Conservation (phyloP, 768 basidiomycete genomes). For the Sarcodon aspratus region DNA sequence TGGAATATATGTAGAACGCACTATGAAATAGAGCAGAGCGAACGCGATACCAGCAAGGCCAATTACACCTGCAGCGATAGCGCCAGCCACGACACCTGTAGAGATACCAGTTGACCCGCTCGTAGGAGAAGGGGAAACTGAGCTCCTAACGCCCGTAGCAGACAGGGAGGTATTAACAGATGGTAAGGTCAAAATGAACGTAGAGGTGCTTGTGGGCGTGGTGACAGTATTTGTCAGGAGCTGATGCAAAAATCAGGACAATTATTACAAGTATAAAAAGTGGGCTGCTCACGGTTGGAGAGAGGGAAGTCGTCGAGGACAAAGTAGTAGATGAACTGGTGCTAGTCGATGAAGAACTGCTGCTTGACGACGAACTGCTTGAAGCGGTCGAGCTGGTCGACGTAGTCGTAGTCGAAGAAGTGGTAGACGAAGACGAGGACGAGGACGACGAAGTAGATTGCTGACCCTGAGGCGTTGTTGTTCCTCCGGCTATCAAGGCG, state of each 20-base stretch:
- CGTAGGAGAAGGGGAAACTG: neutral
- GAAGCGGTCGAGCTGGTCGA: neutral
- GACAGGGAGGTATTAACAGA: slow-evolving; percentile 4
- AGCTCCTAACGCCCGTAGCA: neutral
- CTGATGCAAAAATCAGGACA: neutral
- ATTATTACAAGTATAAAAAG: neutral
- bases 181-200: neutral
- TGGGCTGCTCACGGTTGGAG: neutral
- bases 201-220: neutral
- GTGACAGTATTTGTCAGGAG: neutral
- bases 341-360: neutral
- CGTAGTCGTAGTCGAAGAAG: neutral
- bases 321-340: slow-evolving; percentile 2
- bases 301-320: slow-evolving; percentile 1
- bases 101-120: neutral
- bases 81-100: slow-evolving; percentile 20
- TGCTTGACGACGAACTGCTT: neutral
- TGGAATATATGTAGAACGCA: slow-evolving; percentile 10
- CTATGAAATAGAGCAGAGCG: slow-evolving; percentile 23
- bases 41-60: slow-evolving; percentile 19
- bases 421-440: neutral
- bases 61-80: slow-evolving; percentile 22
- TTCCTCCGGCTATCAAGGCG: too few relatives aligned
- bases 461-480: too few relatives aligned
- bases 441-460: too few relatives aligned